phyloP scores from a whole-genome alignment of 345 rosid genomes.

The Eucalyptus grandis region DNA sequence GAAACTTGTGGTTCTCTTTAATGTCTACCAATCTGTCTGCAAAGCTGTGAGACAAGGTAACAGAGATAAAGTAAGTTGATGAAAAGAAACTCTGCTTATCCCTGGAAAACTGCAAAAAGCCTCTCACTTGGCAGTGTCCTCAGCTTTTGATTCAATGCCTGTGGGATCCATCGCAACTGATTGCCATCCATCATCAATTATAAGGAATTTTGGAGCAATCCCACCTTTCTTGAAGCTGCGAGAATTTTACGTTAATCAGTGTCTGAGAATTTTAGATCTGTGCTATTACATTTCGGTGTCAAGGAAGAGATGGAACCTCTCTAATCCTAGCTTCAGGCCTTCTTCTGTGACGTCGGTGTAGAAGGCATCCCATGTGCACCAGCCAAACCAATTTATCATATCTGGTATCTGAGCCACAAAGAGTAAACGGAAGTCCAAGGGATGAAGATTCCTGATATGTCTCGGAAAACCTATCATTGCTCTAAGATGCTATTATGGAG shows the following conservation, averaged over 20 bases:
- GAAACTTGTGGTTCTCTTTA: constrained; percentile 17
- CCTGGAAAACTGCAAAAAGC: background rate
- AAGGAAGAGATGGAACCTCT: background rate
- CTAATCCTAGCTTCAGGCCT: constrained; percentile 8
- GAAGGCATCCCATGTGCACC: constrained; percentile 21
- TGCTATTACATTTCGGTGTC: background rate
- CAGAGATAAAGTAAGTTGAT: background rate
- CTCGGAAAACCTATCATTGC: background rate
- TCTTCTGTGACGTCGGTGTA: background rate
- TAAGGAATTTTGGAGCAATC: constrained; percentile 3
- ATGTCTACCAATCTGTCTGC: background rate
- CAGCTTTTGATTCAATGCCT: constrained; percentile 25
- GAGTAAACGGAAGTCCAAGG: background rate
- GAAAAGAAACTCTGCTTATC: background rate
- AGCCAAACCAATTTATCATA: constrained; percentile 5
- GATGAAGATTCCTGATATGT: background rate
- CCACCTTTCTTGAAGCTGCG: constrained; percentile 29
- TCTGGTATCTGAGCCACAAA: background rate
- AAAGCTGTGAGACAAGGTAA: background rate
- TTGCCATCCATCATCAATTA: constrained; percentile 23
- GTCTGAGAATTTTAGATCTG: background rate
- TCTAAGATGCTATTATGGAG: background rate
- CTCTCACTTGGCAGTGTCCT: constrained; percentile 49
- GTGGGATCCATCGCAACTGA: constrained; percentile 45
- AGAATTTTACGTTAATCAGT: background rate